Conservation (phyloP, 2,329 filamentous ascomycete genomes). For the Microdochium trichocladiopsis region DNA sequence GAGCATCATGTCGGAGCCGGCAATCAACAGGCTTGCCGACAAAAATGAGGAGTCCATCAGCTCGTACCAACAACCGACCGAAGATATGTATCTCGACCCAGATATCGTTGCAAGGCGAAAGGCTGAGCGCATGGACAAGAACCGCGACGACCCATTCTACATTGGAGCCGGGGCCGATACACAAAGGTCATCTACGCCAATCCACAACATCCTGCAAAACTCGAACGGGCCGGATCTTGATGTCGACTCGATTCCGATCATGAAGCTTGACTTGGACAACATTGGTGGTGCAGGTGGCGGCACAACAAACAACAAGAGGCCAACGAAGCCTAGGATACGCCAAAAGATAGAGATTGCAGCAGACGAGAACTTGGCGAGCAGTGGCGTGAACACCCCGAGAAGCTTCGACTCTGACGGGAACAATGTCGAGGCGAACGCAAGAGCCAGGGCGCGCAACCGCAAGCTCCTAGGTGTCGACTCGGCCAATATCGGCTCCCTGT, state of each 20-base stretch:
- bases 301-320: slow-evolving; percentile 15
- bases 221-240: slow-evolving; percentile 76
- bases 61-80: slow-evolving; percentile 53
- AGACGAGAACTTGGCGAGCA: slow-evolving; percentile 63
- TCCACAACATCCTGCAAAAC: slow-evolving; percentile 67
- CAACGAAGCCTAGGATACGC: slow-evolving; percentile 32
- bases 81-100: slow-evolving; percentile 63
- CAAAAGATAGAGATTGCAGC: slow-evolving; percentile 61
- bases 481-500: slow-evolving; percentile 68
- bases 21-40: slow-evolving; percentile 44
- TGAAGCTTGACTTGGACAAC: slow-evolving; percentile 75
- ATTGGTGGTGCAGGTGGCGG: slow-evolving; percentile 23
- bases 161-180: slow-evolving; percentile 52
- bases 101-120: slow-evolving; percentile 69
- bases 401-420: slow-evolving; percentile 13
- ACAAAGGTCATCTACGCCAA: slow-evolving; percentile 64
- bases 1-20: slow-evolving; percentile 48
- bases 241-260: slow-evolving; percentile 91
- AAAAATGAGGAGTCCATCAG: slow-evolving; percentile 33
- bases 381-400: slow-evolving; percentile 37
- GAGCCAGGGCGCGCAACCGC: slow-evolving; percentile 44
- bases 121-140: slow-evolving; percentile 71
- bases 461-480: slow-evolving; percentile 80
- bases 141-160: slow-evolving; percentile 94
- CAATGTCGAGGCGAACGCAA: slow-evolving; percentile 37